Base-by-base conservation (phyloP, 805 yeast species). In the Yarrowia yakushimensis region DNA sequence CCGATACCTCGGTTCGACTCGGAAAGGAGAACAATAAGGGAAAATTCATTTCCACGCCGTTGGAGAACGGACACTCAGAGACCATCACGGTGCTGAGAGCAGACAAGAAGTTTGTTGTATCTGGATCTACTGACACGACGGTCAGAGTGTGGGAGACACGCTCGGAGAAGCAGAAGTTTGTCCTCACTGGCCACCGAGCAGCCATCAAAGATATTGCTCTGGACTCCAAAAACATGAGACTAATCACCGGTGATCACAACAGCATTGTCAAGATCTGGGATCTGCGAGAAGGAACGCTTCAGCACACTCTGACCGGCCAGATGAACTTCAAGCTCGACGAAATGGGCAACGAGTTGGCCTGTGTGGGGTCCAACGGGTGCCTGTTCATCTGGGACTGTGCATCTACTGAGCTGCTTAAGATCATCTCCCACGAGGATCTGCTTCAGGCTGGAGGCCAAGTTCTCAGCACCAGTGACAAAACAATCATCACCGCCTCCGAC, bases 81-180 rank as follows among this genome's bases (percentile, higher is more conserved):
- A 11, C 39, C 2, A 9, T 48, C 11, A 22, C 37, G 1, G 39
- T 33, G 0, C 22, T 48, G 13, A 31, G 55, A 48, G 55, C 55
- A 31, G 55, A 48, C n/a, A 48, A 8, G 28, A 48, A 48, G 20
- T 22, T 48, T 31, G 30, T 48, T 8, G 39, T n/a, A 17, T 48
- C 55, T 20, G 55, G 55, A 10, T 48, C 55, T 8, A 13, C 27
- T 8, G 55, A 48, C 6, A 48, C 4, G 28, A 48, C 39, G 5
- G 55, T 48, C 20, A n/a, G 55, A n/a, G 39, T 48, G 20, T 48
- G 55, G 55, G 55, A 48, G 20, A 31, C 39, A 10, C 55, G 55
- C 20, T 30, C 37, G 1, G 39, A 48, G 20, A 31, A 48, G 25
- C 55, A 48, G 9, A 31, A 31, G 4, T 33, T 15, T 15, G 30